A percentile compares a stretch with the other conserved stretches of the same genome.
These are phyloP conservation scores for Spizellomyces punctatus DNA, from an alignment of 192 early-diverging fungal genomes.

Conservation along the genomic window DNA sequence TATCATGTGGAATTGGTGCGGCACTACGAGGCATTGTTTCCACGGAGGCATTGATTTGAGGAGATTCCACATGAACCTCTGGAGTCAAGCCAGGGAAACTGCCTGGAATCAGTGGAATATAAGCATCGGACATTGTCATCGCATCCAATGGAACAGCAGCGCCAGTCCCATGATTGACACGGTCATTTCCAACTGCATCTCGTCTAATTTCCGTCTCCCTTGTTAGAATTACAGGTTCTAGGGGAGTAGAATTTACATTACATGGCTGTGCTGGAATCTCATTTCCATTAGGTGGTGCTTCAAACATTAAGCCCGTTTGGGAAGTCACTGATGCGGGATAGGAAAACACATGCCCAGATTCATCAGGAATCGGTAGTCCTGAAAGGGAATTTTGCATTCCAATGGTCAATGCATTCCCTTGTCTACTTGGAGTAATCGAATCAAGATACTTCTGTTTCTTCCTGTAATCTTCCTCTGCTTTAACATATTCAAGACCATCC, in stretches of 20 bases:
- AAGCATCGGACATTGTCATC: not conserved
- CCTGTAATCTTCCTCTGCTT: slow-evolving; percentile 18
- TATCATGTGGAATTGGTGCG: not conserved
- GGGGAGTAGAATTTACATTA: not conserved
- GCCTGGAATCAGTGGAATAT: not conserved
- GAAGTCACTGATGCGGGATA: not conserved
- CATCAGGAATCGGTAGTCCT: not conserved
- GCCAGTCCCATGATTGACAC: not conserved
- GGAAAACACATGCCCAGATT: not conserved
- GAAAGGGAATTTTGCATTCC: not conserved
- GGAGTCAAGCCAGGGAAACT: not conserved
- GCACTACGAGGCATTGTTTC: not conserved
- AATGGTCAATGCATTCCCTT: not conserved
- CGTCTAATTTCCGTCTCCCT: not conserved
- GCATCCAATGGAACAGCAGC: not conserved
- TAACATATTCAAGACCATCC: slow-evolving; percentile 18
- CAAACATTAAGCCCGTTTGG: not conserved
- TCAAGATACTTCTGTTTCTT: slow-evolving; percentile 5
- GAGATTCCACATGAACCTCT: not conserved
- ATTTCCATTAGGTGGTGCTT: not conserved
- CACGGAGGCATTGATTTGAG: too few species aligned
- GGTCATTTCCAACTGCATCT: not conserved
- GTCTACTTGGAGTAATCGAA: not conserved
- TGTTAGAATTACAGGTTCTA: not conserved
- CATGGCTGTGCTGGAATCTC: not conserved